These are phyloP conservation scores for Spencermartinsiella ligniputridi DNA, from an alignment of 1,139 yeast species.

Conservation along the genomic window DNA sequence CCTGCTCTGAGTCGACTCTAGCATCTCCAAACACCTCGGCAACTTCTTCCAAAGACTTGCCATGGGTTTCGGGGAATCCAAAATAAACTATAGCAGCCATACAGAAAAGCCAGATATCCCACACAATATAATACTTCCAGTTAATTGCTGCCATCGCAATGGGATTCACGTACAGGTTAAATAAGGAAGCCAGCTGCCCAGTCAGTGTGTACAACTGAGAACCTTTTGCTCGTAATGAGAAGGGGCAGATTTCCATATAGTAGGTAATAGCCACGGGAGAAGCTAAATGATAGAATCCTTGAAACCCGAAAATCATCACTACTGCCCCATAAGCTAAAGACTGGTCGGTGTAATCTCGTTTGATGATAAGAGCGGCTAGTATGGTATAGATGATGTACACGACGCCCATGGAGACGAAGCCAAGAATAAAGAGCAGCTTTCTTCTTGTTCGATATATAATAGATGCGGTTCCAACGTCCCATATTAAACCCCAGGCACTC, in stretches of 20 bases:
- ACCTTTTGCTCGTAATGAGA: conserved; percentile 53
- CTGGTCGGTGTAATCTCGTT: conserved; percentile 13
- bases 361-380: conserved; percentile 21
- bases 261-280: conserved; percentile 31
- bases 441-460: conserved; percentile 15
- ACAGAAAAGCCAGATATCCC: conserved; percentile 69
- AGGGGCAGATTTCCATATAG: conserved; percentile 58
- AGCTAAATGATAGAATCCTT: conserved; percentile 7
- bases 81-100: conserved; percentile 70
- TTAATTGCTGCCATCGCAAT: conserved; percentile 55
- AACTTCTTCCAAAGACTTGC: conserved; percentile 4
- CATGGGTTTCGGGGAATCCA: conserved; percentile 55
- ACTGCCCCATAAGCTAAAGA: conserved; percentile 8
- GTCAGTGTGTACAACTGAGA: conserved; percentile 48
- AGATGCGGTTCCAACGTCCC: conserved; percentile 56
- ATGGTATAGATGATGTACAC: conserved; percentile 24
- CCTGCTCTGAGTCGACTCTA: not conserved
- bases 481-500: conserved; percentile 37
- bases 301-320: conserved; percentile 8
- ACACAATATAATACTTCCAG: conserved; percentile 63
- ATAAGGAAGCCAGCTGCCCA: conserved; percentile 38
- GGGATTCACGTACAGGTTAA: conserved; percentile 49
- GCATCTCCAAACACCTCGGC: conserved; percentile 3
- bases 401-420: conserved; percentile 19
- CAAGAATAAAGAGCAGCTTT: conserved; percentile 50